phyloP scores from a whole-genome alignment of 1,139 yeast genomes.

The Yamadazyma aaseri region DNA sequence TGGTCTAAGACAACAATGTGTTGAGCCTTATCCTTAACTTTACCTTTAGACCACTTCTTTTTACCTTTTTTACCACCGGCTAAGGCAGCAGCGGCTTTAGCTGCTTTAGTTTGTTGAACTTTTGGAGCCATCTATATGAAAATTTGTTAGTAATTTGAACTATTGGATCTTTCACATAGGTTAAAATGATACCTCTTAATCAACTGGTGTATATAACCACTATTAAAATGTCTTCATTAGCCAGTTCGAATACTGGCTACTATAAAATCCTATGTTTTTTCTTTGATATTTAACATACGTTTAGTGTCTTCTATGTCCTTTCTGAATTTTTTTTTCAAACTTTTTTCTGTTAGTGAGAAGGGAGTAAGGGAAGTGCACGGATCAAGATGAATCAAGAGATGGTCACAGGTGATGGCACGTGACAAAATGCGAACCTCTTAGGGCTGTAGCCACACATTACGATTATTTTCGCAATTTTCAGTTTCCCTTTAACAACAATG shows the following conservation, averaged over 20 bases:
- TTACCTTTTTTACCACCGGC: conserved; percentile 99
- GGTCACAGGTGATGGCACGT: too few relatives aligned
- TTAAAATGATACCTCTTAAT: too few relatives aligned
- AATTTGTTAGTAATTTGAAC: conserved; percentile 28
- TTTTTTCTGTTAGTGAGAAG: conserved; percentile 2
- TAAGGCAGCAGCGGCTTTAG: conserved; percentile 99
- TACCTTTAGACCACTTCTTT: conserved; percentile 99
- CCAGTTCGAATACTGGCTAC: too few relatives aligned
- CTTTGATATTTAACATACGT: conserved; percentile 10
- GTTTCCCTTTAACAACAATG: too few relatives aligned
- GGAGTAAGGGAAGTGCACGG: not conserved
- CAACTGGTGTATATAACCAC: too few relatives aligned
- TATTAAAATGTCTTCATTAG: too few relatives aligned
- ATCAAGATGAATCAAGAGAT: too few relatives aligned
- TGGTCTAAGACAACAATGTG: conserved; percentile 97
- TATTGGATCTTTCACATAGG: too few relatives aligned
- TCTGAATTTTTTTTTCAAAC: conserved; percentile 5
- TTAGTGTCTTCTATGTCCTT: conserved; percentile 14
- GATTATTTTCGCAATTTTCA: too few relatives aligned
- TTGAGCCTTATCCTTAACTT: conserved; percentile 99
- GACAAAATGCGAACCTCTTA: too few relatives aligned
- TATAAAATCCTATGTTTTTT: not conserved
- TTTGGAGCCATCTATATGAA: conserved; percentile 93
- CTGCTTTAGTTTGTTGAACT: conserved; percentile 98
- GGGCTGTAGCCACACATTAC: too few relatives aligned